Evolutionary conservation across 805 yeast species (phyloP), one percentile per base, ranked within the genome.

Genomic region (Zygosaccharomyces gambellarensis): DNA sequence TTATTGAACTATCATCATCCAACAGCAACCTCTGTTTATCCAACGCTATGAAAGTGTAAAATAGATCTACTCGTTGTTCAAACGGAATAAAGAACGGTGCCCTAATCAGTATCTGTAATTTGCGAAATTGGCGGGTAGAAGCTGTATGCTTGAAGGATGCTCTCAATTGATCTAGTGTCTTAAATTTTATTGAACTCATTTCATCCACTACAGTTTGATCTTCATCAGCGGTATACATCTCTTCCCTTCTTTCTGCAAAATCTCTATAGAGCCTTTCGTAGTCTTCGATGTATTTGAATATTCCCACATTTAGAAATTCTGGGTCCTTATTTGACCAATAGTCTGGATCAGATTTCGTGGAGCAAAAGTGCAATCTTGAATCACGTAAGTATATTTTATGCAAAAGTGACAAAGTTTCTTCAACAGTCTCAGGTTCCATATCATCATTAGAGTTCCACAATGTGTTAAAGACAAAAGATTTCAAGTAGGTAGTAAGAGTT

Each of bases 81-180:
- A 92, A 92, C 0, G 87, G 81, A 5, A 92, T 73, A 70, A 90
- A 84, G 62, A 87, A 92, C 2, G 98, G 97, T 2, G 83, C 70
- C 45, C 79, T 76, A 1, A 77, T 71, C 41, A 87, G 72, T 0
- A 90, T 70, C 40, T 78, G 80, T 21, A 78, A 54, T 51, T 72
- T 77, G 29, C 59, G 53, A 28, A 58, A 50, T 47, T 59, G 58
- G 32, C 62, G 61, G 1, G 61, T 50, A 5, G 56, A 50, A 32
- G 14, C 54, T 56, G 43, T 32, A 36, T 60, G 36, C 56, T 62
- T 32, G 55, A 64, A 46, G 6, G 43, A 59, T 62, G 11, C 56
- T 56, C 19, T 63, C 60, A 36, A 53, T 53, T 19, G 57, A 44
- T 39, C 49, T 53, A 47, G 39, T 12, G 52, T 51, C 40, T 45